Evolutionary conservation across 768 basidiomycete genomes (phyloP).

Genomic region (Lentinula boryana): DNA sequence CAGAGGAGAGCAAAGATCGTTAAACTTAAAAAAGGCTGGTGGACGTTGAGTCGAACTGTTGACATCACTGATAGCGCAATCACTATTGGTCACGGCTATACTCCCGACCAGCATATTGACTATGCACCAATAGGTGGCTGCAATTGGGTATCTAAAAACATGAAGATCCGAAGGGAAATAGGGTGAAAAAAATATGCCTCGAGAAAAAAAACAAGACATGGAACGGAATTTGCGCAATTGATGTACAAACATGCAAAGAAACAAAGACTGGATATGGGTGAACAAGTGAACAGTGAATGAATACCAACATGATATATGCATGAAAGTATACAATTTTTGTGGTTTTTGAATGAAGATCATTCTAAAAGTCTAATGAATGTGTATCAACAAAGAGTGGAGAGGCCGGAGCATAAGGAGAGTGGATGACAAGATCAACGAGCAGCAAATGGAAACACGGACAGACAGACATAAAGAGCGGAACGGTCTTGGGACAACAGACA

Average conservation of each 20-base stretch:
- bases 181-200: not conserved
- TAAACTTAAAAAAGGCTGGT: too few species aligned
- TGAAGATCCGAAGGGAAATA: too few species aligned
- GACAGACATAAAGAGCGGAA: not conserved
- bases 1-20: too few species aligned
- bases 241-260: not conserved
- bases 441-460: not conserved
- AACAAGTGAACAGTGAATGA: not conserved
- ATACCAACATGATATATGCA: not conserved
- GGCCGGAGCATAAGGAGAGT: not conserved
- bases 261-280: not conserved
- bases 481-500: not conserved
- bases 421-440: not conserved
- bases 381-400: not conserved
- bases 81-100: too few species aligned
- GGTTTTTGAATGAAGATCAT: not conserved
- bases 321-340: not conserved
- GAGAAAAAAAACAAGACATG: not conserved
- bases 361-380: constrained; percentile 8
- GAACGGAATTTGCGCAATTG: not conserved
- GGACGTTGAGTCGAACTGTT: too few species aligned
- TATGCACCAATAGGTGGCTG: not conserved
- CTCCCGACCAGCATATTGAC: too few species aligned
- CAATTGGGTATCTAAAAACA: not conserved
- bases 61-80: too few species aligned